phyloP scores from a whole-genome alignment of 495 filamentous ascomycete genomes.

The Chaetomidium leptoderma region DNA sequence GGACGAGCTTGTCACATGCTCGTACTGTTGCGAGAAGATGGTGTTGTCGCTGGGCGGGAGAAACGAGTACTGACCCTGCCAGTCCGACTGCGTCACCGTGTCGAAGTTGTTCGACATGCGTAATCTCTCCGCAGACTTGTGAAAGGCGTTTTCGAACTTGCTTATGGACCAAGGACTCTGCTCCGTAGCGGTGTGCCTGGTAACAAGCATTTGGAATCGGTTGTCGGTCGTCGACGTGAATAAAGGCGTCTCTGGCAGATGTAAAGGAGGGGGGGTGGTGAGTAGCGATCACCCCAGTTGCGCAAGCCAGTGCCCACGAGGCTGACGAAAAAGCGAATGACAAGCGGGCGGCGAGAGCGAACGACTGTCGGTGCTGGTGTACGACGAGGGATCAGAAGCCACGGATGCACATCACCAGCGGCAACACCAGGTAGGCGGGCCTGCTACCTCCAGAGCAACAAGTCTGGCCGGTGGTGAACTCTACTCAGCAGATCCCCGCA shows the following conservation, averaged over 20 bases:
- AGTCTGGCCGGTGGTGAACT: constrained; percentile 26
- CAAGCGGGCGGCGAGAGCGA: neutral
- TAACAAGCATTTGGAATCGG: constrained; percentile 56
- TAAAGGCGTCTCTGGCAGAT: constrained; percentile 10
- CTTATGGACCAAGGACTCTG: constrained; percentile 55
- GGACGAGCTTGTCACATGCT: constrained; percentile 41
- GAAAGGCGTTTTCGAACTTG: constrained; percentile 53
- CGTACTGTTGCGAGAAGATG: constrained; percentile 47
- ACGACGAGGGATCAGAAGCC: constrained; percentile 20
- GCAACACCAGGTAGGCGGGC: constrained; percentile 20
- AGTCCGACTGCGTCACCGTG: constrained; percentile 55
- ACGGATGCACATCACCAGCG: constrained; percentile 21
- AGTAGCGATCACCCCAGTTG: constrained; percentile 21
- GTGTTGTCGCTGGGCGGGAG: constrained; percentile 48
- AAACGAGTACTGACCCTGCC: constrained; percentile 56
- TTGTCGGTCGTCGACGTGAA: constrained; percentile 19
- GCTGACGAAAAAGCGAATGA: constrained; percentile 1
- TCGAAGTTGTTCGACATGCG: constrained; percentile 59
- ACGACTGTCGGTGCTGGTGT: constrained; percentile 18
- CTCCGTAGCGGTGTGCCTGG: constrained; percentile 54
- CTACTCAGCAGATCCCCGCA: constrained; percentile 25
- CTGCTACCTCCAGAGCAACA: constrained; percentile 20
- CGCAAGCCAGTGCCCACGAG: constrained; percentile 12
- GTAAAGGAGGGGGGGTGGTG: constrained; percentile 9
- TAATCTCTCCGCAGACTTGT: constrained; percentile 47